A percentile compares a stretch with the other conserved stretches of the same genome.
These are phyloP conservation scores for Saksenaea vasiformis DNA, from an alignment of 371 early-diverging fungal species.

Conservation along the genomic window DNA sequence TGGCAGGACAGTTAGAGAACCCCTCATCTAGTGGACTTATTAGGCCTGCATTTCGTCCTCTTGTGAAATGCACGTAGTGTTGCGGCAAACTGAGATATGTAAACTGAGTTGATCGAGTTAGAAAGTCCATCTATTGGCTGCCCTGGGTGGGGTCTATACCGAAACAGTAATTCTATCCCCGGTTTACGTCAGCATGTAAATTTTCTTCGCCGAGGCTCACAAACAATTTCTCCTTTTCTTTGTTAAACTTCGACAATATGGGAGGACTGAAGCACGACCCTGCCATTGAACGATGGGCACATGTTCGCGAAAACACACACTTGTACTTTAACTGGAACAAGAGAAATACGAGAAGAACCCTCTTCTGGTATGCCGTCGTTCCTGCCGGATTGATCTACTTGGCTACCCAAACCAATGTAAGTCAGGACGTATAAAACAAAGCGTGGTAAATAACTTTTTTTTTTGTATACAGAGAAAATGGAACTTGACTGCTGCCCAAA, in stretches of 20 bases:
- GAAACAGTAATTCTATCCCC: too few relatives aligned
- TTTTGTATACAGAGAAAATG: constrained; percentile 36
- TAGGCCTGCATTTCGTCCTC: too few relatives aligned
- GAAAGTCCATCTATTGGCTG: too few relatives aligned
- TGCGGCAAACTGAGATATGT: too few relatives aligned
- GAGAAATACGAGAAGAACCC: constrained; percentile 48
- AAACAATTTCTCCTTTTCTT: background rate
- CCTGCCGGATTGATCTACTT: constrained; percentile 57
- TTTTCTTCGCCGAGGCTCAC: background rate
- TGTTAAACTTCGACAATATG: constrained; percentile 2
- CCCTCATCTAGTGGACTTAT: too few relatives aligned
- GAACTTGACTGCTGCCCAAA: constrained; percentile 52
- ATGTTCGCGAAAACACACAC: constrained; percentile 65
- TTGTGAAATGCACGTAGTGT: too few relatives aligned
- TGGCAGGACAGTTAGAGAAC: too few relatives aligned
- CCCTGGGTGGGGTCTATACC: too few relatives aligned
- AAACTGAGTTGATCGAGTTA: too few relatives aligned
- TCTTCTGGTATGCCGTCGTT: constrained; percentile 52
- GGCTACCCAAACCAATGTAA: constrained; percentile 56
- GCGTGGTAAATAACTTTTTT: background rate
- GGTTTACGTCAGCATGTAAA: too few relatives aligned
- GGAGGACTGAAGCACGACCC: constrained; percentile 55
- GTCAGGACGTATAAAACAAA: background rate
- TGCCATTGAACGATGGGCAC: constrained; percentile 68
- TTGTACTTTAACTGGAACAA: constrained; percentile 56